Conservation (phyloP, 306 rosid species). For the Chamaecrista fasciculata region DNA sequence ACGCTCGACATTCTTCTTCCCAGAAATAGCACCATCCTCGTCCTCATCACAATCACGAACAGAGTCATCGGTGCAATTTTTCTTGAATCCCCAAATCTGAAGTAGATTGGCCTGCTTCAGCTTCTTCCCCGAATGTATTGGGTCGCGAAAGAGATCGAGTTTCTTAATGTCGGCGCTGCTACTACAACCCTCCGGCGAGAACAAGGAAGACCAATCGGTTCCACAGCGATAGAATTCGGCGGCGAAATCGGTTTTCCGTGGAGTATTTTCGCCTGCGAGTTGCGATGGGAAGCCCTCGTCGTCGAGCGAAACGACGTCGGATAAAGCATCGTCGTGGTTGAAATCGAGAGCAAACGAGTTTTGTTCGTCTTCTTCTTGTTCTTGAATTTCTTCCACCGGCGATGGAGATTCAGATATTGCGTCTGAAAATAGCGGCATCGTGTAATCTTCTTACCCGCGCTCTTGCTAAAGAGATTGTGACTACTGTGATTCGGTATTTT, state of each 20-base stretch:
- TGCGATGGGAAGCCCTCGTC: slow-evolving; percentile 52
- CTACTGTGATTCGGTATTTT: slow-evolving; percentile 16
- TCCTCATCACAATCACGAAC: neutral
- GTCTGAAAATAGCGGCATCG: slow-evolving; percentile 27
- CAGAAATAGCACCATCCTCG: slow-evolving; percentile 16
- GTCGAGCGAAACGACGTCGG: slow-evolving; percentile 30
- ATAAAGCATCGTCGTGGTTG: slow-evolving; percentile 5
- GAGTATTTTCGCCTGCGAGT: slow-evolving; percentile 11
- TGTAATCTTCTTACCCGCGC: slow-evolving; percentile 30
- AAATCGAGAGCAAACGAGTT: slow-evolving; percentile 14
- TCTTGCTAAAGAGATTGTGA: neutral
- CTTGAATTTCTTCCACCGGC: slow-evolving; percentile 18
- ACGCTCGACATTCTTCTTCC: slow-evolving; percentile 34
- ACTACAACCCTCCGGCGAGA: slow-evolving; percentile 4
- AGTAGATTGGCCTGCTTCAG: slow-evolving; percentile 43
- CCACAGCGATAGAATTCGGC: slow-evolving; percentile 48
- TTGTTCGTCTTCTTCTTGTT: slow-evolving; percentile 24
- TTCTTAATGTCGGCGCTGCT: neutral
- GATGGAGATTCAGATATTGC: slow-evolving; percentile 18
- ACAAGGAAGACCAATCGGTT: slow-evolving; percentile 40
- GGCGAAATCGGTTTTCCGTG: slow-evolving; percentile 29
- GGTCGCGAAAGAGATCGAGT: neutral
- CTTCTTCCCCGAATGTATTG: slow-evolving; percentile 34
- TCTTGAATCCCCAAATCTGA: slow-evolving; percentile 51
- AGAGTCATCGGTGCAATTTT: slow-evolving; percentile 4